These are phyloP conservation scores for Marchantia paleacea DNA, from an alignment of 225 moss, liverwort and hornwort species.

Conservation along the genomic window DNA sequence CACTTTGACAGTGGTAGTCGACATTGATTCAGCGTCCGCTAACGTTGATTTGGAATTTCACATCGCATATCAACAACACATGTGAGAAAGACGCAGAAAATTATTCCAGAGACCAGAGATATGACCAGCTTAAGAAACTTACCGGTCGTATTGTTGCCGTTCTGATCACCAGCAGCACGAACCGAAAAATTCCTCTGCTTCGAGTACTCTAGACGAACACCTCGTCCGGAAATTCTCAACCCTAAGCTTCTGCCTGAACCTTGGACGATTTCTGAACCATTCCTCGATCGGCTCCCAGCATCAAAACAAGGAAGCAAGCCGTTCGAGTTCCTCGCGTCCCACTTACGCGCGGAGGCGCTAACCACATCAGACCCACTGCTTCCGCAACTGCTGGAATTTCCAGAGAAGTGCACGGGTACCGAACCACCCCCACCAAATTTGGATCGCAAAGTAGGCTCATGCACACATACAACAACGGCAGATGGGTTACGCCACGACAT, in stretches of 20 bases:
- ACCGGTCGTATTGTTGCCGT: constrained; percentile 22
- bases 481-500: neutral
- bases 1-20: too few relatives aligned
- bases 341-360: neutral
- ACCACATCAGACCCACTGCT: neutral
- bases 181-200: constrained; percentile 7
- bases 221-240: constrained; percentile 8
- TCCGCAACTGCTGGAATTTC: neutral
- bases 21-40: too few relatives aligned
- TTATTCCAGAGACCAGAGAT: too few relatives aligned
- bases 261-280: neutral
- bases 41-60: too few relatives aligned
- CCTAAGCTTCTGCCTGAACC: constrained; percentile 14
- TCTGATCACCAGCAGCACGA: constrained; percentile 33
- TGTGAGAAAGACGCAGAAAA: too few relatives aligned
- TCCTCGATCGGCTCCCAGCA: neutral
- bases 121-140: neutral
- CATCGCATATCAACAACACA: too few relatives aligned
- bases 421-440: neutral
- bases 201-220: neutral
- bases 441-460: neutral
- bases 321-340: neutral
- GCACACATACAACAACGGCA: neutral
- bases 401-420: neutral
- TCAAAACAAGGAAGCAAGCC: neutral